Evolutionary conservation across 768 basidiomycete genomes (phyloP).

Genomic region (Suillus luteus): DNA sequence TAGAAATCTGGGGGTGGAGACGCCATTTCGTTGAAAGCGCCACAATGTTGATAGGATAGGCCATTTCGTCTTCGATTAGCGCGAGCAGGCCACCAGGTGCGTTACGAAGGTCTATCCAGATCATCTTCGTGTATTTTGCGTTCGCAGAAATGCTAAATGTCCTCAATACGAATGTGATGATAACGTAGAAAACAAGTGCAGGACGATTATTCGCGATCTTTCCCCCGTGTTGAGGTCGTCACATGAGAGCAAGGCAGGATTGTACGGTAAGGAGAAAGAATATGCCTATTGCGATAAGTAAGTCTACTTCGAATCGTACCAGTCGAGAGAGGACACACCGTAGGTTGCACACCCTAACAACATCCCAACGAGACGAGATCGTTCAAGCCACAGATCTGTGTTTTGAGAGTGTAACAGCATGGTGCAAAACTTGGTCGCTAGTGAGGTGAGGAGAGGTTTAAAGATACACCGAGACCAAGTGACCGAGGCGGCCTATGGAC

Average conservation of each 20-base stretch:
- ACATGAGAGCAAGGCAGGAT: neutral
- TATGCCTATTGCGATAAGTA: slow-evolving; percentile 3
- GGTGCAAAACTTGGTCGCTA: neutral
- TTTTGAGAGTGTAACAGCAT: neutral
- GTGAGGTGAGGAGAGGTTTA: neutral
- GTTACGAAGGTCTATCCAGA: neutral
- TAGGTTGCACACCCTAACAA: slow-evolving; percentile 9
- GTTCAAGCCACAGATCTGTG: slow-evolving; percentile 12
- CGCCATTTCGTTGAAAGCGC: neutral
- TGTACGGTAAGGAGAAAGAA: slow-evolving; percentile 10
- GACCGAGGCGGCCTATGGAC: neutral
- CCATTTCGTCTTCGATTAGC: slow-evolving; percentile 1
- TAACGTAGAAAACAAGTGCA: neutral
- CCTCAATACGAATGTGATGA: slow-evolving; percentile 18
- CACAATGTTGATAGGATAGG: neutral
- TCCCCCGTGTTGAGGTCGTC: neutral
- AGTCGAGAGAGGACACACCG: slow-evolving; percentile 7
- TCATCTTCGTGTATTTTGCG: slow-evolving; percentile 9
- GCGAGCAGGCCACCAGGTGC: neutral
- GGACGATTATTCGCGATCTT: neutral
- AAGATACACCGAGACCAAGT: neutral
- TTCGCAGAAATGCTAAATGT: slow-evolving; percentile 20
- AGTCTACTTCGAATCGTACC: neutral
- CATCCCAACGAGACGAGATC: slow-evolving; percentile 13
- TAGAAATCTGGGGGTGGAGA: neutral